These are phyloP conservation scores for Debaryomyces psychrophilus DNA, from an alignment of 1,139 yeast genomes.

Conservation along the genomic window DNA sequence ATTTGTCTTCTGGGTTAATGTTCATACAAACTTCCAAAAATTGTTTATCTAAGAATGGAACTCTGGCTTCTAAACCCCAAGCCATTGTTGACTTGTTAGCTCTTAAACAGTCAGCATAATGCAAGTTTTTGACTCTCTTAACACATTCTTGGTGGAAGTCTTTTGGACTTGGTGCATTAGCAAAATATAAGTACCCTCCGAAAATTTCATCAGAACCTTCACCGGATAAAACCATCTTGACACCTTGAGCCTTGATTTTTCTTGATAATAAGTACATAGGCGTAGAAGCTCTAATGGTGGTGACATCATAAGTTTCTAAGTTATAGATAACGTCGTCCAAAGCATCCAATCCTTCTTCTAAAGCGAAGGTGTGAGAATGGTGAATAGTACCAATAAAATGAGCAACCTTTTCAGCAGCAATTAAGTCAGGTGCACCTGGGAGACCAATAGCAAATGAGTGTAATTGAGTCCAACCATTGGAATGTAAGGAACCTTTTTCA, in stretches of 20 bases:
- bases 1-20: constrained; percentile 90
- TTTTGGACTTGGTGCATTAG: constrained; percentile 88
- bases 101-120: constrained; percentile 94
- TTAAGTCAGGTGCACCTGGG: constrained; percentile 96
- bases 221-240: constrained; percentile 98
- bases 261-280: constrained; percentile 97
- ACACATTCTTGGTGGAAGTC: constrained; percentile 97
- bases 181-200: constrained; percentile 97
- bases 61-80: constrained; percentile 99
- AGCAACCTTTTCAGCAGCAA: constrained; percentile 97
- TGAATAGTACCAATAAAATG: constrained; percentile 92
- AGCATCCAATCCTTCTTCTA: constrained; percentile 96
- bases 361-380: constrained; percentile 96
- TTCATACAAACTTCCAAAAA: constrained; percentile 93
- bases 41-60: constrained; percentile 94
- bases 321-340: constrained; percentile 92
- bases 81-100: constrained; percentile 99
- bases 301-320: constrained; percentile 96
- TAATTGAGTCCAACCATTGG: constrained; percentile 79
- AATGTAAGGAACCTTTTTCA: constrained; percentile 77
- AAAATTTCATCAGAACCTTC: constrained; percentile 99
- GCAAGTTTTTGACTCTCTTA: constrained; percentile 93
- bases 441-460: constrained; percentile 97
- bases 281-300: constrained; percentile 98
- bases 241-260: constrained; percentile 98